phyloP scores from a whole-genome alignment of 345 rosid species.

The Pelargonium nanum region DNA sequence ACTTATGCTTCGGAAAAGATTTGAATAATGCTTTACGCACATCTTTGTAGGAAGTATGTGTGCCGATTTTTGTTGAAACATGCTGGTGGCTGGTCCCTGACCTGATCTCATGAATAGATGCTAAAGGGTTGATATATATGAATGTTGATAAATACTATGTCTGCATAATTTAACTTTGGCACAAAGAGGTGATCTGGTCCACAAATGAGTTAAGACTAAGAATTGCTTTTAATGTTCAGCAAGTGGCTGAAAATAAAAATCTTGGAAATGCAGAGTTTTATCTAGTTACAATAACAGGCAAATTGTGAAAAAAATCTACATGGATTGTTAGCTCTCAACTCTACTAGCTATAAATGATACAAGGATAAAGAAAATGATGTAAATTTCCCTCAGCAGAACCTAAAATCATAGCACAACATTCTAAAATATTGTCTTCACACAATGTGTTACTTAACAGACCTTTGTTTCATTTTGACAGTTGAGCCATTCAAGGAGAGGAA shows the following conservation, averaged over 20 bases:
- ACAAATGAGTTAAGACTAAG: not conserved
- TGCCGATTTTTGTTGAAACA: constrained; percentile 3
- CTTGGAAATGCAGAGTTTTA: constrained; percentile 19
- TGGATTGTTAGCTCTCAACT: constrained; percentile 21
- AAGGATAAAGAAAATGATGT: constrained; percentile 9
- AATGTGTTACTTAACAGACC: too few species aligned
- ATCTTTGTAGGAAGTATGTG: constrained; percentile 5
- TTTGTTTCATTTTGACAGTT: constrained; percentile 12
- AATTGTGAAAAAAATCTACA: too few species aligned
- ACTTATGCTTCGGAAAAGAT: too few species aligned
- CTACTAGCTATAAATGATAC: constrained; percentile 23
- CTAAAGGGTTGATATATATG: not conserved
- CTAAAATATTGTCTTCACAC: constrained; percentile 20
- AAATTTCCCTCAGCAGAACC: too few species aligned
- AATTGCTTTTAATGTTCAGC: constrained; percentile 10
- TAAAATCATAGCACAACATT: constrained; percentile 20
- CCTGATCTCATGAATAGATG: not conserved
- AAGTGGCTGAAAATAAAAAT: constrained; percentile 19
- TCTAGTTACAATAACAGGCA: constrained; percentile 43
- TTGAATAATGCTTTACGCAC: not conserved
- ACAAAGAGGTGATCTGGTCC: not conserved
- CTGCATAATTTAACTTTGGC: not conserved
- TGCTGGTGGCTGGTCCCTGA: not conserved
- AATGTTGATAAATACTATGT: not conserved
- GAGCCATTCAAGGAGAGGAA: constrained; percentile 18